These are phyloP conservation scores for Suillus fuscotomentosus DNA, from an alignment of 768 basidiomycete species.

Conservation along the genomic window DNA sequence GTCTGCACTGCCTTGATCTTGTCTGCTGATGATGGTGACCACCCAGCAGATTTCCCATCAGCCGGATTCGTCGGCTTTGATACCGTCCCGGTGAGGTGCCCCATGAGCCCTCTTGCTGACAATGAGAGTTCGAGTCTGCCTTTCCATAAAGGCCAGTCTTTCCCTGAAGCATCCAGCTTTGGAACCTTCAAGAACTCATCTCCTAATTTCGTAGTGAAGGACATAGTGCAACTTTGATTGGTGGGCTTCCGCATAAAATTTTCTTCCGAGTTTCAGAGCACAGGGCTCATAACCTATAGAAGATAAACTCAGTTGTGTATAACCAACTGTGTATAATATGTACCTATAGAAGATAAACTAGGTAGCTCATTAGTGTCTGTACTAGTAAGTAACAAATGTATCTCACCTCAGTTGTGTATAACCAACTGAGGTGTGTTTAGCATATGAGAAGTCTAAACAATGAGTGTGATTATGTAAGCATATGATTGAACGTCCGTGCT, in stretches of 20 bases:
- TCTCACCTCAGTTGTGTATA: no score
- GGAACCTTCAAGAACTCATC: neutral
- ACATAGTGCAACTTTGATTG: neutral
- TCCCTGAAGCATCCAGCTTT: slow-evolving; percentile 9
- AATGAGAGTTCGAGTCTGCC: slow-evolving; percentile 16
- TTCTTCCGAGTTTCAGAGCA: no score
- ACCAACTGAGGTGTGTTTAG: no score
- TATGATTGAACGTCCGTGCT: no score
- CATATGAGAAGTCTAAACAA: no score
- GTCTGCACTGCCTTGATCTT: slow-evolving; percentile 5
- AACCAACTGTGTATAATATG: no score
- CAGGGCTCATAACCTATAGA: slow-evolving; percentile 4
- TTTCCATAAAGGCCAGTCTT: slow-evolving; percentile 18
- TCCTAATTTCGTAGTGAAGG: neutral
- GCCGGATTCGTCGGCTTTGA: slow-evolving; percentile 15
- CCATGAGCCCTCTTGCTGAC: slow-evolving; percentile 15
- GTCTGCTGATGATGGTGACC: slow-evolving; percentile 6
- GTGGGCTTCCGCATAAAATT: no score
- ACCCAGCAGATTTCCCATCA: neutral
- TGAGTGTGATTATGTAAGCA: no score
- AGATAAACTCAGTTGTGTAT: no score
- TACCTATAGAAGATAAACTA: neutral
- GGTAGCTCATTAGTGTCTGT: no score
- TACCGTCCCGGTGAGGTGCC: slow-evolving; percentile 20
- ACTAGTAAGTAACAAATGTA: no score